phyloP scores from a whole-genome alignment of 345 rosid species.

The Populus tremula region DNA sequence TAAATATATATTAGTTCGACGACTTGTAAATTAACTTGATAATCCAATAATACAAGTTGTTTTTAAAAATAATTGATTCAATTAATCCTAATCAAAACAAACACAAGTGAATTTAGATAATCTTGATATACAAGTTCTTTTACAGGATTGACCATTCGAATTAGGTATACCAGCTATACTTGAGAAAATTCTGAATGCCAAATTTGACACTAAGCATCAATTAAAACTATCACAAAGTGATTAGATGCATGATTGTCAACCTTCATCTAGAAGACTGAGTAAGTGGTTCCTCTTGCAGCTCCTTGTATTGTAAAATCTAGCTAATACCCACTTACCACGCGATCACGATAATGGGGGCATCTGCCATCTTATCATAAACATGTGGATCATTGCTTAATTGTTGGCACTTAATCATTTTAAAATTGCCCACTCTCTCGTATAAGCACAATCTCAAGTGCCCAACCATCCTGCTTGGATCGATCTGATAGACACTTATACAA shows the following conservation, averaged over 20 bases:
- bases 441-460: background rate
- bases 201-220: background rate
- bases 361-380: background rate
- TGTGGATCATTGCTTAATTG: background rate
- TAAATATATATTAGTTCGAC: too few relatives aligned
- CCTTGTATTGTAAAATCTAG: background rate
- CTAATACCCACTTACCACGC: background rate
- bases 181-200: background rate
- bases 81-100: fast-evolving
- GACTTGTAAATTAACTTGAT: too few relatives aligned
- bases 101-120: too few relatives aligned
- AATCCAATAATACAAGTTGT: too few relatives aligned
- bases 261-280: background rate
- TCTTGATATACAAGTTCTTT: too few relatives aligned
- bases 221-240: background rate
- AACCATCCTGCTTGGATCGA: background rate
- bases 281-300: background rate
- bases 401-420: too few relatives aligned
- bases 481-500: background rate
- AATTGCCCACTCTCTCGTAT: background rate
- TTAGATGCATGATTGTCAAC: background rate
- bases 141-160: too few relatives aligned
- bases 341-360: background rate
- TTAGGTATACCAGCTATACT: too few relatives aligned
- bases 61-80: too few relatives aligned